Evolutionary conservation across 176 grass and related monocot genomes (phyloP), one percentile per base, ranked within the genome.

Genomic region (Poa annua): DNA sequence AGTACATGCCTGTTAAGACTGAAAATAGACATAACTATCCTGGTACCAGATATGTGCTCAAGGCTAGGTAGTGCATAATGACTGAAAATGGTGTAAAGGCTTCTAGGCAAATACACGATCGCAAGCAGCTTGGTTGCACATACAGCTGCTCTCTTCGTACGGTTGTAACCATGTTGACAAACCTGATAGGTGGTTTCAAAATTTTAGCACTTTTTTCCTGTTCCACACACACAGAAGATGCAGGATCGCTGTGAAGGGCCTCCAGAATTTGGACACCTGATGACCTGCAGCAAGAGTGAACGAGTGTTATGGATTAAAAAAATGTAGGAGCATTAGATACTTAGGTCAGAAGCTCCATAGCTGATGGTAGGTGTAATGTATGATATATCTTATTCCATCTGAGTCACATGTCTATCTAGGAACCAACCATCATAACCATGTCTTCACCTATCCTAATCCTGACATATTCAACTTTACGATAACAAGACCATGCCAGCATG

Each of bases 241-340:
- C 97, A 86, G 97, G 97, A 83, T 99, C 97, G 62, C 89, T 86
- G 81, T 96, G 97, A 90, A 99, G 97, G 85, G 97, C 96, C 83
- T 99, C 96, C 51, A 99, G 93, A 88, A 99, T 99, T 89, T 87
- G 85, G 63, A 84, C 78, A 83, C 86, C 91, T 77, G 94, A 87
- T 76, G 82, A 79, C 91, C 95, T 97, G 92, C 90, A 94, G 69
- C 32, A 53, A 92, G n/a, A n/a, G n/a, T 83, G 33, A 25, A 71
- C 77, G 81, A 52, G 6, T 22, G 56, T 97, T 92, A 97, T 90
- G 86, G 86, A 74, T 41, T 3, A 26, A 85, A 78, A 65, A 81
- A 68, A 65, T 12, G 19, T 29, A 75, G 17, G 42, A 54, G 34
- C 6, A 75, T 64, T 64, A 81, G 22, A 86, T 69, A 73, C 7